These are phyloP conservation scores for Sugiyamaella lignohabitans DNA, from an alignment of 805 yeast genomes.

Conservation along the genomic window DNA sequence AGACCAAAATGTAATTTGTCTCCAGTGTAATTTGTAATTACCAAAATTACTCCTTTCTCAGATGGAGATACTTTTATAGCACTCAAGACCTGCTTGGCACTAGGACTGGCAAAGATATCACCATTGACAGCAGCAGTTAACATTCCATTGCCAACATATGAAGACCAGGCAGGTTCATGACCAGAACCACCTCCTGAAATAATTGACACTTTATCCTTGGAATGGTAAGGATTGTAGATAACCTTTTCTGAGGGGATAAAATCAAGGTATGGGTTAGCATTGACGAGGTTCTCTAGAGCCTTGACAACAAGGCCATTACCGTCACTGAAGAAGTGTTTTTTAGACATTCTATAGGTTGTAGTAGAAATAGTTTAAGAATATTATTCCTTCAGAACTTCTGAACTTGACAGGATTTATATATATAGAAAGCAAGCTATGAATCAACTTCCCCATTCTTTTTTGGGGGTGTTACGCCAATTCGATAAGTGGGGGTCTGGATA, in stretches of 20 bases:
- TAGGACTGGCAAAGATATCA: conserved; percentile 84
- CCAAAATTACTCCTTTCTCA: conserved; percentile 60
- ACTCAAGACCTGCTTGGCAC: conserved; percentile 74
- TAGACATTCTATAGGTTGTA: background rate
- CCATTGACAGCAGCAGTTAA: conserved; percentile 87
- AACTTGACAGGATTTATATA: too few relatives aligned
- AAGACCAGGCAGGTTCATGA: conserved; percentile 92
- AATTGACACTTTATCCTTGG: conserved; percentile 43
- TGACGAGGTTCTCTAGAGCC: conserved; percentile 2
- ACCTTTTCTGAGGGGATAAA: conserved; percentile 3
- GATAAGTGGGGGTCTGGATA: too few relatives aligned
- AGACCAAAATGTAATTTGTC: conserved; percentile 89
- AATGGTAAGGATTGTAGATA: conserved; percentile 4
- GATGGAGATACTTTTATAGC: conserved; percentile 53
- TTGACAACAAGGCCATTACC: conserved; percentile 8
- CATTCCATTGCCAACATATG: conserved; percentile 82
- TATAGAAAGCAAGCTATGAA: too few relatives aligned
- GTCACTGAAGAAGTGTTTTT: conserved; percentile 5
- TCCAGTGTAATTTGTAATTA: conserved; percentile 91
- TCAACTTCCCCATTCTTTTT: too few relatives aligned
- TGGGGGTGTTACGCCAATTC: too few relatives aligned
- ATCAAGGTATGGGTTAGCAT: conserved; percentile 4
- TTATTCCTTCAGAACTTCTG: too few relatives aligned
- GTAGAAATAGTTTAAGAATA: too few relatives aligned
- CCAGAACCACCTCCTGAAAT: conserved; percentile 95